Percentiles rank a stretch among this genome's conserved stretches.
Evolutionary conservation across 805 yeast genomes (phyloP).

Genomic region (Saccharomyces jurei): DNA sequence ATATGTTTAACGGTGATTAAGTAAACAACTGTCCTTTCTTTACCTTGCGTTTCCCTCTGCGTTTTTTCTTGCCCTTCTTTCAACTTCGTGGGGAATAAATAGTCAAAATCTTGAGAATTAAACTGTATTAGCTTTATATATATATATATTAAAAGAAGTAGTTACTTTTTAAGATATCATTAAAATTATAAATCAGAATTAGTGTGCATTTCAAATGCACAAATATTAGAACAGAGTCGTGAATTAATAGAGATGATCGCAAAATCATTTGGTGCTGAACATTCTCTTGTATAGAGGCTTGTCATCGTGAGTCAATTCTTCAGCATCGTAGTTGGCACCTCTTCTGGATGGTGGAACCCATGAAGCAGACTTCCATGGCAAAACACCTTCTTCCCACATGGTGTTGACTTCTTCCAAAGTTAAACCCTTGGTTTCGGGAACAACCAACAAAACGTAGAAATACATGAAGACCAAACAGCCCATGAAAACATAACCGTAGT

Average conservation of each 20-base stretch:
- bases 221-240: not conserved
- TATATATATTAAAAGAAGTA: not conserved
- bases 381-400: constrained; percentile 34
- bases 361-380: constrained; percentile 35
- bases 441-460: constrained; percentile 59
- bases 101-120: not conserved
- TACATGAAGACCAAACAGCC: constrained; percentile 48
- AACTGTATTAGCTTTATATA: not conserved
- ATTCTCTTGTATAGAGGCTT: constrained; percentile 12
- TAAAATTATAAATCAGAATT: not conserved
- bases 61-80: not conserved
- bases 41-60: not conserved
- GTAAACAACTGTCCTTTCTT: not conserved
- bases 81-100: not conserved
- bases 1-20: not conserved
- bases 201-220: not conserved
- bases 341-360: constrained; percentile 40
- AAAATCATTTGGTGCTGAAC: not conserved
- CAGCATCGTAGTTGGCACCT: constrained; percentile 10
- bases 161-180: not conserved
- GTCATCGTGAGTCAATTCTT: constrained; percentile 9
- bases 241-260: not conserved
- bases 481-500: constrained; percentile 54
- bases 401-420: constrained; percentile 72
- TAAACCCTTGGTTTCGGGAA: constrained; percentile 72